Percentiles rank a stretch among this genome's conserved stretches.
phyloP scores from a whole-genome alignment of 495 filamentous ascomycete species.

The Friedmanniomyces simplex region DNA sequence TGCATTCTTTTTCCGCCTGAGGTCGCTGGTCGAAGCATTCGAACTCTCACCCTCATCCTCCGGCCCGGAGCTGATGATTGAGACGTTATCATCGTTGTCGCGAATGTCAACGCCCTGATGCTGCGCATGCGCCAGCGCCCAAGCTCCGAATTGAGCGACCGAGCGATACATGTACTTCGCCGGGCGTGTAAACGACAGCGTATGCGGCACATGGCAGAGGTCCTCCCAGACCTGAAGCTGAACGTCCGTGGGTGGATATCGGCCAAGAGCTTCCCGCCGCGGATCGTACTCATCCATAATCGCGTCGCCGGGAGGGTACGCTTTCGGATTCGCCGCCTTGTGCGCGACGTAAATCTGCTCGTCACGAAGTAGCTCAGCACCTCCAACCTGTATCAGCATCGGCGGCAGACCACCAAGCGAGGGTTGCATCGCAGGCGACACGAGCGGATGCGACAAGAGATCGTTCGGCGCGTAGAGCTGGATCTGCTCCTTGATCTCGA shows the following conservation, averaged over 20 bases:
- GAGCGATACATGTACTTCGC: slow-evolving; percentile 90
- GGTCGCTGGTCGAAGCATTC: slow-evolving; percentile 6
- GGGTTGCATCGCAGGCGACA: slow-evolving; percentile 76
- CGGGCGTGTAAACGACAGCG: slow-evolving; percentile 81
- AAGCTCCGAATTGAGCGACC: slow-evolving; percentile 84
- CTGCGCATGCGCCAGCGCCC: slow-evolving; percentile 77
- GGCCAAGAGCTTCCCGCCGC: slow-evolving; percentile 45
- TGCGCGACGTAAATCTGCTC: slow-evolving; percentile 94
- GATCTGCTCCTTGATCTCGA: slow-evolving; percentile 82
- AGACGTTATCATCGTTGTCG: slow-evolving; percentile 60
- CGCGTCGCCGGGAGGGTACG: slow-evolving; percentile 58
- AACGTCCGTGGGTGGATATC: slow-evolving; percentile 74
- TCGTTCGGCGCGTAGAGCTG: slow-evolving; percentile 92
- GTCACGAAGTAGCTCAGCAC: slow-evolving; percentile 74
- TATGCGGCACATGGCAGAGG: slow-evolving; percentile 83
- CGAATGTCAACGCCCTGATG: slow-evolving; percentile 65
- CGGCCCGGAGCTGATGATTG: slow-evolving; percentile 50
- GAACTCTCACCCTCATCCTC: slow-evolving; percentile 34
- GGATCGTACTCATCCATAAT: slow-evolving; percentile 51
- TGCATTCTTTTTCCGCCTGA: slow-evolving; percentile 19
- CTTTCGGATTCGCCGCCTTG: slow-evolving; percentile 72
- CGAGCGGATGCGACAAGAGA: slow-evolving; percentile 72
- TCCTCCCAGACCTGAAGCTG: slow-evolving; percentile 97
- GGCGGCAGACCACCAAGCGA: slow-evolving; percentile 83
- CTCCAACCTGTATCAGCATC: slow-evolving; percentile 68